phyloP scores from a whole-genome alignment of 306 rosid species.

The Chamaecrista fasciculata region DNA sequence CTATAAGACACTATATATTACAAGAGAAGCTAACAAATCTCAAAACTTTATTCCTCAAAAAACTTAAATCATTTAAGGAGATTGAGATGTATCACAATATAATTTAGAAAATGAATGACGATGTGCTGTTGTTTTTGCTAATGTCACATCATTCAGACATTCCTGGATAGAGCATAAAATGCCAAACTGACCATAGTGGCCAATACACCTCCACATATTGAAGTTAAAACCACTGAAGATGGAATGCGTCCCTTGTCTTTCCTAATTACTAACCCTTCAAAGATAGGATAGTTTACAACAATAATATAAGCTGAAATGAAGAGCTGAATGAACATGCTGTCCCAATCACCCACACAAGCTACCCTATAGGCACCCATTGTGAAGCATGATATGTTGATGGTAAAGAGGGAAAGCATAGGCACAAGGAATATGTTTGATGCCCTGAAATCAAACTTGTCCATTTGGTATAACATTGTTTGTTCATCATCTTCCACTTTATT shows the following conservation, averaged over 20 bases:
- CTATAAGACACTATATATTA: too few relatives aligned
- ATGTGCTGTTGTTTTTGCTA: not conserved
- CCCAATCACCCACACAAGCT: slow-evolving; percentile 33
- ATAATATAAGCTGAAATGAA: slow-evolving; percentile 27
- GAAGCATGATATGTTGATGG: slow-evolving; percentile 42
- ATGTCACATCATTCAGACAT: slow-evolving; percentile 10
- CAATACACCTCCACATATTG: slow-evolving; percentile 22
- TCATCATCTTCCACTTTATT: slow-evolving; percentile 56
- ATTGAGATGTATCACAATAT: too few relatives aligned
- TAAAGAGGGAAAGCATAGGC: slow-evolving; percentile 44
- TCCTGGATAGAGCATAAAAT: slow-evolving; percentile 20
- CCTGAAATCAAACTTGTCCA: slow-evolving; percentile 55
- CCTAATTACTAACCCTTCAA: slow-evolving; percentile 28
- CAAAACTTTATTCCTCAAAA: too few relatives aligned
- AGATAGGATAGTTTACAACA: slow-evolving; percentile 28
- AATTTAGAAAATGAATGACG: too few relatives aligned
- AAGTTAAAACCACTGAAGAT: slow-evolving; percentile 26
- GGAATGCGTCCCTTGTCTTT: slow-evolving; percentile 35
- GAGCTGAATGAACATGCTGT: slow-evolving; percentile 32
- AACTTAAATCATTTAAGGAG: too few relatives aligned
- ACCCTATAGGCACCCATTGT: slow-evolving; percentile 38
- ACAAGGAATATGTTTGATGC: slow-evolving; percentile 49
- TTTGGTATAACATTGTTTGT: slow-evolving; percentile 39
- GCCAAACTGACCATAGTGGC: slow-evolving; percentile 14
- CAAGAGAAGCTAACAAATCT: too few relatives aligned